Base-by-base conservation (phyloP, 2,329 filamentous ascomycete genomes). In the Fusarium sp. region DNA sequence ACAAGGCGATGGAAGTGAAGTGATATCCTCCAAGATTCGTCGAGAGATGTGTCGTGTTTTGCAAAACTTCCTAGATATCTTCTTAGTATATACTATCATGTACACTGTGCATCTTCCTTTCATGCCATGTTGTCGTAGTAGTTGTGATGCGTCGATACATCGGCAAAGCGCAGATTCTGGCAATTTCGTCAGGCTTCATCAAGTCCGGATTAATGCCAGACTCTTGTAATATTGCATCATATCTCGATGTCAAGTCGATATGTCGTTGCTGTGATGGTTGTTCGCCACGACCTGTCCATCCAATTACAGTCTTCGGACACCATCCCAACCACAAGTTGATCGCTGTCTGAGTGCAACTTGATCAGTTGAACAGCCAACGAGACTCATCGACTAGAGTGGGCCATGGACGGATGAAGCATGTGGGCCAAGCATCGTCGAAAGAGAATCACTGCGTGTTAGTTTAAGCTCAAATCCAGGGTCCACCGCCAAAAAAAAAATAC, bases 321-420 rank as follows among this genome's bases (percentile, higher is more conserved):
- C 14, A 41, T 24, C 7, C 9, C 27, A 16, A 47, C 32, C 32
- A 22, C 13, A 8, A 22, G 25, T 42, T 29, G 25, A 54, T 45
- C n/a, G 4, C n/a, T 18, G 14, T 48, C 13, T 14, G 30, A 30
- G 13, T 24, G 25, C 24, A 55, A 16, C 25, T 20, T 27, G 16
- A 51, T 32, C 37, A 56, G 25, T 42, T 13, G 20, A 32, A 60
- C 16, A 45, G 27, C 32, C 60, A 53, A 61, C 48, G 27, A 69
- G 40, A 60, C 63, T 65, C 54, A 48, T 24, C 47, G 48, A 41
- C 49, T 49, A 56, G 46, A 40, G 67, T 63, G 67, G 67, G 34
- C 41, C 61, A 22, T 32, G 32, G 44, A 52, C 52, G 40, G n/a
- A 68, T 70, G 27, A 70, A 67, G 67, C 40, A 70, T 70, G 67